Evolutionary conservation across 768 basidiomycete species (phyloP).

Genomic region (Suillus paluster): DNA sequence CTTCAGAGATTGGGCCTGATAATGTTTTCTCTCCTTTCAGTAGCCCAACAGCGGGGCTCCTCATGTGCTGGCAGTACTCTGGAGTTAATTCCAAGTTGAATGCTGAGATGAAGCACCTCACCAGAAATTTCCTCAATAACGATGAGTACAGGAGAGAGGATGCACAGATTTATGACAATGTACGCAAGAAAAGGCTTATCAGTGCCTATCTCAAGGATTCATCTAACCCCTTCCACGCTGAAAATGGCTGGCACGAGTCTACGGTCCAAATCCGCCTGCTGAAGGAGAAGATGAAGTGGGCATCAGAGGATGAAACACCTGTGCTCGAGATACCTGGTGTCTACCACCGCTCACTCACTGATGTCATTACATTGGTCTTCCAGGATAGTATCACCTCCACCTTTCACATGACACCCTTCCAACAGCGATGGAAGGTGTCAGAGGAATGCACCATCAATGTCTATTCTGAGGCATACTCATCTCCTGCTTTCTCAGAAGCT

Average conservation of each 20-base stretch:
- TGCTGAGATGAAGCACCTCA: conserved; percentile 28
- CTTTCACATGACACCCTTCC: conserved; percentile 31
- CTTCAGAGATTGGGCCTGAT: not conserved
- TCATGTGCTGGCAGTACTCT: conserved; percentile 37
- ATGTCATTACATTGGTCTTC: conserved; percentile 17
- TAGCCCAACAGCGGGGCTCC: conserved; percentile 26
- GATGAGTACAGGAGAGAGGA: conserved; percentile 21
- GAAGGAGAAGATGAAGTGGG: not conserved
- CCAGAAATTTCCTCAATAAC: conserved; percentile 27
- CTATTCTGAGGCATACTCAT: conserved; percentile 8
- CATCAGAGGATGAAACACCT: conserved; percentile 1
- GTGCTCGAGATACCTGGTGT: conserved; percentile 15
- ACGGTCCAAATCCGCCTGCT: conserved; percentile 6
- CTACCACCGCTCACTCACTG: conserved; percentile 17
- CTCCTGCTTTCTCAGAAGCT: not conserved
- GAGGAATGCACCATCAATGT: not conserved
- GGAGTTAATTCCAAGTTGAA: conserved; percentile 32
- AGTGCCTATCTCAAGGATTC: not conserved
- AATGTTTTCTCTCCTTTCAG: conserved; percentile 20
- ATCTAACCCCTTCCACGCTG: conserved; percentile 4
- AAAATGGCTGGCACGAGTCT: conserved; percentile 12
- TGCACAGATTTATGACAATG: conserved; percentile 22
- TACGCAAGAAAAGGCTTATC: conserved; percentile 9
- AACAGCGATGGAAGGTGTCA: conserved; percentile 23
- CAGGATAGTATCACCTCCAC: not conserved